phyloP scores from a whole-genome alignment of 2,329 filamentous ascomycete genomes.

The Colletotrichum tanaceti region DNA sequence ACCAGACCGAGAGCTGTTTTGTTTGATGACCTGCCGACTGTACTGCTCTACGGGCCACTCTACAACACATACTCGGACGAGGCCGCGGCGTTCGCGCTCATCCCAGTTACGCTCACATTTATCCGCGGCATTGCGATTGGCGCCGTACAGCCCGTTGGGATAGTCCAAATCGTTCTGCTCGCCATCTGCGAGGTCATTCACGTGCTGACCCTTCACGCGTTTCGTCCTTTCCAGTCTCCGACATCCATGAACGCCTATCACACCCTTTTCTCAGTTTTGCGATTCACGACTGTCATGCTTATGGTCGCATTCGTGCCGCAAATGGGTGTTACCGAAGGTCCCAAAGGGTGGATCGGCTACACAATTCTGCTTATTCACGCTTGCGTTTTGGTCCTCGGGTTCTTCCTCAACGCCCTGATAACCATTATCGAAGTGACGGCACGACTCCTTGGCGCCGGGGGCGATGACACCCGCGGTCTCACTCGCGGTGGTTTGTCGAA shows the following conservation, averaged over 20 bases:
- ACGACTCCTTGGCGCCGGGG: slow-evolving; percentile 83
- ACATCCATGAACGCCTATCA: slow-evolving; percentile 99
- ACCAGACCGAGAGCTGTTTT: slow-evolving; percentile 87
- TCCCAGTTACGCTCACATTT: slow-evolving; percentile 86
- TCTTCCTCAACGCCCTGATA: slow-evolving; percentile 91
- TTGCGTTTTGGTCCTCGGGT: slow-evolving; percentile 86
- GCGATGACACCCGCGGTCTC: slow-evolving; percentile 75
- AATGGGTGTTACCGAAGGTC: slow-evolving; percentile 79
- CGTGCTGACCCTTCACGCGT: slow-evolving; percentile 86
- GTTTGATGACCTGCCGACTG: slow-evolving; percentile 92
- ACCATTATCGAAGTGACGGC: slow-evolving; percentile 91
- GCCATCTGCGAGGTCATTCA: slow-evolving; percentile 95
- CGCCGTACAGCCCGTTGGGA: slow-evolving; percentile 90
- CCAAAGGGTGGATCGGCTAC: slow-evolving; percentile 96
- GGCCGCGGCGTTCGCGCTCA: slow-evolving; percentile 87
- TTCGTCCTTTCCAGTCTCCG: slow-evolving; percentile 87
- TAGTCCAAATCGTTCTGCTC: slow-evolving; percentile 90
- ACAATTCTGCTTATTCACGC: slow-evolving; percentile 88
- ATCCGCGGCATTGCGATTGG: slow-evolving; percentile 91
- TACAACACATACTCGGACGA: slow-evolving; percentile 99
- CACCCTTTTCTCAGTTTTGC: slow-evolving; percentile 81
- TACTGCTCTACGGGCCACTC: slow-evolving; percentile 89
- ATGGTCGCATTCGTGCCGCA: slow-evolving; percentile 88
- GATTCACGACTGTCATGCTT: slow-evolving; percentile 79
- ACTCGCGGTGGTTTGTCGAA: slow-evolving; percentile 86